Conservation (phyloP, 148 eudicot species). For the Amaranthus palmeri region DNA sequence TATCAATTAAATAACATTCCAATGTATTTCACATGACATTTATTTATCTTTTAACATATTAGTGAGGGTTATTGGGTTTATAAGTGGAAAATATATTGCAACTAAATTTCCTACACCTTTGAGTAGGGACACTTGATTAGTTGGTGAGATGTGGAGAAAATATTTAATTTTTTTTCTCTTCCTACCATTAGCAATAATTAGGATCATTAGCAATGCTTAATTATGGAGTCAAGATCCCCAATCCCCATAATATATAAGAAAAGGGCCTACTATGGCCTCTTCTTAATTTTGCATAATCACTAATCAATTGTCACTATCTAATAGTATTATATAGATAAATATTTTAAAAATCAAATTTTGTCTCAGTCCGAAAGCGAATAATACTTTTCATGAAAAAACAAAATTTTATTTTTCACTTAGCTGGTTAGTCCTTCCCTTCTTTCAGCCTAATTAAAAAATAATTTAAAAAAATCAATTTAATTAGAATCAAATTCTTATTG, state of each 20-base stretch:
- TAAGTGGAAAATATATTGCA: too few species aligned
- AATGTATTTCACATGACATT: too few species aligned
- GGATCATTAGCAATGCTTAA: background rate
- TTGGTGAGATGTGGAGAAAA: background rate
- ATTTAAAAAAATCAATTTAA: background rate
- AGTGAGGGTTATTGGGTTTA: too few species aligned
- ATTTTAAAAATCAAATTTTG: too few species aligned
- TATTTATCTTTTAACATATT: too few species aligned
- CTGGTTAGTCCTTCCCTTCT: too few species aligned
- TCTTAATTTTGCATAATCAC: background rate
- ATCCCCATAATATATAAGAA: background rate
- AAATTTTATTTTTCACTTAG: too few species aligned
- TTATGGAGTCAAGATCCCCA: too few species aligned
- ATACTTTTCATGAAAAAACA: too few species aligned
- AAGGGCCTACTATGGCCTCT: background rate
- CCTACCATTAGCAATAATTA: background rate
- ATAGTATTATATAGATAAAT: background rate
- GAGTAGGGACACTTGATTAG: background rate
- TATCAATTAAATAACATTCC: too few species aligned
- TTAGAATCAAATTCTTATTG: conserved; percentile 4
- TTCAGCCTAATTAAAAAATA: too few species aligned
- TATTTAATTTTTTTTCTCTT: background rate
- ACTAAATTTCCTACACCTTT: background rate
- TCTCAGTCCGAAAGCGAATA: too few species aligned
- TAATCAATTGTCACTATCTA: background rate